Conservation (phyloP, 208 protist species). For the Trypanosoma platydactyli region DNA sequence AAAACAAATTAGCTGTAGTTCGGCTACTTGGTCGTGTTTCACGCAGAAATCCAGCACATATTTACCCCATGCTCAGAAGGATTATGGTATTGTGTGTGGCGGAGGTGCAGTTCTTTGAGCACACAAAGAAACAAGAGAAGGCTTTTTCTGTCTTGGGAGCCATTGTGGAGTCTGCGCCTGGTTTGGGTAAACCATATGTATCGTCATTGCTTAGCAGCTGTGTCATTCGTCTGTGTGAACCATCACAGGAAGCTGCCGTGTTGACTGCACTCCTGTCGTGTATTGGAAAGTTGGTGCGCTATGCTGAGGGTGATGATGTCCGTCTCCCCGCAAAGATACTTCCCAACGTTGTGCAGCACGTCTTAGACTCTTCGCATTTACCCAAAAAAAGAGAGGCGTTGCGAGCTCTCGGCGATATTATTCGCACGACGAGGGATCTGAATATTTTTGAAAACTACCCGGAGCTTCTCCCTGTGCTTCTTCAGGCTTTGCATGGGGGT, state of each 20-base stretch:
- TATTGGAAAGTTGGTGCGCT: constrained; percentile 78
- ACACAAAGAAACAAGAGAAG: constrained; percentile 82
- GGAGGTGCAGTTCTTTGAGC: constrained; percentile 79
- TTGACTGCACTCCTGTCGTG: constrained; percentile 78
- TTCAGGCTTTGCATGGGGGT: constrained; percentile 79
- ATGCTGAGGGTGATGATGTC: constrained; percentile 80
- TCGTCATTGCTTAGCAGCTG: constrained; percentile 75
- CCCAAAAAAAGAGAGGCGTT: constrained; percentile 88
- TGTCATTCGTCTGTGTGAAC: constrained; percentile 57
- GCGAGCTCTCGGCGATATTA: constrained; percentile 79
- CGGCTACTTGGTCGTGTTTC: constrained; percentile 85
- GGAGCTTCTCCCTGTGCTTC: constrained; percentile 76
- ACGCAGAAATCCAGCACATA: constrained; percentile 68
- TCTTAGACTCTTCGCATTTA: constrained; percentile 79
- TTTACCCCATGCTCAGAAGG: constrained; percentile 78
- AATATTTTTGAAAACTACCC: constrained; percentile 77
- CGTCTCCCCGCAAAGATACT: constrained; percentile 59
- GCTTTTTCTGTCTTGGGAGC: constrained; percentile 70
- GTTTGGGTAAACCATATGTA: constrained; percentile 79
- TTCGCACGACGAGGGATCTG: constrained; percentile 86
- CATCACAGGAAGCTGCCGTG: constrained; percentile 50
- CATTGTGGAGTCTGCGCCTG: constrained; percentile 79
- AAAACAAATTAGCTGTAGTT: constrained; percentile 78
- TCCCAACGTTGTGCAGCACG: constrained; percentile 73
- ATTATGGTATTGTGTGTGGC: constrained; percentile 86